A percentile compares a stretch with the other conserved stretches of the same genome.
These are phyloP conservation scores for Saccharomyces hybrid DNA, from an alignment of 1,139 yeast species.

Conservation along the genomic window DNA sequence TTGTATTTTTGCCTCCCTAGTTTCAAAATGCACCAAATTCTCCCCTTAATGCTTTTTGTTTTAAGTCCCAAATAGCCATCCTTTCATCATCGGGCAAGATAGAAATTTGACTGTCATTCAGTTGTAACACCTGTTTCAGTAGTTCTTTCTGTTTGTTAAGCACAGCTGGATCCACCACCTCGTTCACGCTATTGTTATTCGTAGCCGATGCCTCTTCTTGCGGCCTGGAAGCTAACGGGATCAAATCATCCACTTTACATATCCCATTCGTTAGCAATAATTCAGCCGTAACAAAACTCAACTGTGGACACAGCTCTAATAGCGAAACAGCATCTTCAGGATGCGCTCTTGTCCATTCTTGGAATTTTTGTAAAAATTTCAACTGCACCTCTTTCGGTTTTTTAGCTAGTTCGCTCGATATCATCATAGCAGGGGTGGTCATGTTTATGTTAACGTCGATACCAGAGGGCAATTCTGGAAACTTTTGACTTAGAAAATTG, in stretches of 20 bases:
- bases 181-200: conserved; percentile 9
- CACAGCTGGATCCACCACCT: conserved; percentile 37
- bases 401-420: conserved; percentile 51
- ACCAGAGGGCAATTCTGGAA: conserved; percentile 41
- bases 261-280: conserved; percentile 46
- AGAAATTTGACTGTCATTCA: conserved; percentile 58
- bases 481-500: conserved; percentile 10
- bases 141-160: conserved; percentile 45
- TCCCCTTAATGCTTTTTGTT: conserved; percentile 32
- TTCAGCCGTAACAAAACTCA: conserved; percentile 78
- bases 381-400: conserved; percentile 31
- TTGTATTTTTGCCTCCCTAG: conserved; percentile 3
- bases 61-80: conserved; percentile 32
- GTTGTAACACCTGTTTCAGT: conserved; percentile 48
- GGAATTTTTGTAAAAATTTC: conserved; percentile 48
- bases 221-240: conserved; percentile 22
- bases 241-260: conserved; percentile 30
- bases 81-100: conserved; percentile 55
- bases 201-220: conserved; percentile 7
- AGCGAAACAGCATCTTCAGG: conserved; percentile 59
- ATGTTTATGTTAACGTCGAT: conserved; percentile 56
- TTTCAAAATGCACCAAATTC: conserved; percentile 23
- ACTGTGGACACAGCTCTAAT: conserved; percentile 66
- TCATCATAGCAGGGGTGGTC: conserved; percentile 49
- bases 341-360: conserved; percentile 53